Conservation (phyloP, 2,329 filamentous ascomycete species). For the Pseudogymnoascus sp. region DNA sequence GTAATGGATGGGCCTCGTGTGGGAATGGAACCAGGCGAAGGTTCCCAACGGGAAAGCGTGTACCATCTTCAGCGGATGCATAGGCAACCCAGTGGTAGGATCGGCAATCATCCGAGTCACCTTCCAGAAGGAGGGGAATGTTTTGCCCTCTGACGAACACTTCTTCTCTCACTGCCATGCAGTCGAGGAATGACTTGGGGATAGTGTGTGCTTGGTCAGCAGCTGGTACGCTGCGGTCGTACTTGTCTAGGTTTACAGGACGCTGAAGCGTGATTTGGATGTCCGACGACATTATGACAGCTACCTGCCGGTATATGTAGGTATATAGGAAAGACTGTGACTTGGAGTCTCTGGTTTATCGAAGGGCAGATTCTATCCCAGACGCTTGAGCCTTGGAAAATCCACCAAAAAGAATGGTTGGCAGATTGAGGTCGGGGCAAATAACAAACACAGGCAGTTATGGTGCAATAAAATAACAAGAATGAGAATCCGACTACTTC, state of each 20-base stretch:
- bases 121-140: slow-evolving; percentile 59
- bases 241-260: slow-evolving; percentile 44
- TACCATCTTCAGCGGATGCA: slow-evolving; percentile 43
- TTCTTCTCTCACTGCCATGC: slow-evolving; percentile 53
- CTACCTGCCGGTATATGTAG: neutral
- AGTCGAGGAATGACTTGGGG: slow-evolving; percentile 53
- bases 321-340: neutral
- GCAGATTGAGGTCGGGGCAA: neutral
- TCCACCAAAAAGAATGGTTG: neutral
- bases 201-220: slow-evolving; percentile 40
- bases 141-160: slow-evolving; percentile 57
- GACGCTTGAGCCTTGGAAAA: neutral
- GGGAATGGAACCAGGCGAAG: slow-evolving; percentile 78
- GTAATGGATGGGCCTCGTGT: slow-evolving; percentile 56
- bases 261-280: slow-evolving; percentile 18
- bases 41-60: slow-evolving; percentile 58
- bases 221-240: slow-evolving; percentile 35
- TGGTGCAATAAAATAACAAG: neutral
- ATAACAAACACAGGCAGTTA: neutral
- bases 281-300: neutral
- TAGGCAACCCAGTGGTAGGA: slow-evolving; percentile 89
- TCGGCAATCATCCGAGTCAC: slow-evolving; percentile 71
- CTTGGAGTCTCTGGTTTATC: neutral
- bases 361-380: neutral
- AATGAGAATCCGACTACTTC: neutral